Evolutionary conservation across 78 protist genomes (phyloP), one percentile per base, ranked within the genome.

Genomic region (Speleostelium caveatum): DNA sequence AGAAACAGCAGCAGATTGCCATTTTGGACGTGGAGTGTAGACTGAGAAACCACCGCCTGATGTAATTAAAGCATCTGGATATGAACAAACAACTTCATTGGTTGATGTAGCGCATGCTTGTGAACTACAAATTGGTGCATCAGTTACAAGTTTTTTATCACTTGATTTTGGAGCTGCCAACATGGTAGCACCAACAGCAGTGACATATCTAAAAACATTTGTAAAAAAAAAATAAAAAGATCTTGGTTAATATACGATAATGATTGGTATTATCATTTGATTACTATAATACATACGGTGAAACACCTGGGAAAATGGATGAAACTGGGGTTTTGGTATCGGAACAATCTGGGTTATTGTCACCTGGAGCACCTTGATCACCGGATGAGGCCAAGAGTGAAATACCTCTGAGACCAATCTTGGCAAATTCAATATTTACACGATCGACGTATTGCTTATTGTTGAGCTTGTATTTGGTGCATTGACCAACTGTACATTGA

Each of bases 31-130:
- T 53, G 65, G 74, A 16, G 66, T 39, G 77, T 63, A 60, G 67
- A 51, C 66, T 33, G 86, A 72, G 86, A 91, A 91, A 63, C 95
- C 95, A 58, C 95, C 95, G 33, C 95, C 95, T 28, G 95, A 75
- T 19, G 95, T 91, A 79, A 91, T 77, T 58, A 60, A 19, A 38
- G 91, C 87, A 17, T 78, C 73, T 62, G 77, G 78, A 73, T 51
- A 53, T 6, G 72, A 28, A 73, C 90, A 78, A 42, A 73, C 86
- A 59, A 14, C 16, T 78, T 91, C 95, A 28, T 19, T 33, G 41
- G 72, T 49, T 10, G 86, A 83, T 21, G 68, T 61, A 22, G 78
- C 86, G 45, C 94, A 83, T 45, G 6, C 3, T 5, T 55, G 4
- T 6, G n/a, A 33, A 1, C 28, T 12, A 51, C 80, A 80, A 33